phyloP scores from a whole-genome alignment of 441 rosid species.

The Euphorbia schlechtendalii region DNA sequence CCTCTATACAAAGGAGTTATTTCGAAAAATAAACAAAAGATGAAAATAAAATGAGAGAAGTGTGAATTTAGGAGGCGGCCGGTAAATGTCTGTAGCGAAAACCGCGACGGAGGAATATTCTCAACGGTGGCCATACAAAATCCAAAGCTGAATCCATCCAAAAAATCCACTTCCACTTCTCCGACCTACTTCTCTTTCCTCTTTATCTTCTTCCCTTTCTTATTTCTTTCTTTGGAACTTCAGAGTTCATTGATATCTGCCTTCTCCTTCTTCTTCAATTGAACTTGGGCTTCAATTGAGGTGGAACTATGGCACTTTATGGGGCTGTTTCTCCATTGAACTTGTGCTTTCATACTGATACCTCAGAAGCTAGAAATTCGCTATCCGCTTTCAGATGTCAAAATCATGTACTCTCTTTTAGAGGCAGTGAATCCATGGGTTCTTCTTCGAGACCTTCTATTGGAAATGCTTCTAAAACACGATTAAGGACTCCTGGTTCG shows the following conservation, averaged over 20 bases:
- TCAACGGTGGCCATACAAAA: conserved; percentile 1
- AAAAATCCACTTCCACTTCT: background rate
- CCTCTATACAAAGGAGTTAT: too few relatives aligned
- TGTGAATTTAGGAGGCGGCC: background rate
- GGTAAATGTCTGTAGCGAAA: too few relatives aligned
- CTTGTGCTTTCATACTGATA: conserved; percentile 22
- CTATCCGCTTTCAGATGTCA: conserved; percentile 4
- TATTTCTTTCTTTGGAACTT: background rate
- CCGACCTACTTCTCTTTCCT: too few relatives aligned
- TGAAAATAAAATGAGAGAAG: background rate
- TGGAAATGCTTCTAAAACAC: conserved; percentile 26
- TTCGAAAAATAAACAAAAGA: too few relatives aligned
- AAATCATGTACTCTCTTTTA: conserved; percentile 27
- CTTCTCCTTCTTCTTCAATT: too few relatives aligned
- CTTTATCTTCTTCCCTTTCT: background rate
- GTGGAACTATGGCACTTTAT: conserved; percentile 34
- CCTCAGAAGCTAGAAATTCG: conserved; percentile 2
- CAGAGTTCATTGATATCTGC: background rate
- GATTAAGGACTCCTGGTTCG: conserved; percentile 27
- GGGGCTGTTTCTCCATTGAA: conserved; percentile 50
- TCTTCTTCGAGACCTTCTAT: conserved; percentile 28
- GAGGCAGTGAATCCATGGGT: conserved; percentile 42
- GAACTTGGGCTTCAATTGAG: background rate
- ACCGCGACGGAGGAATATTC: background rate
- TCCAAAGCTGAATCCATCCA: background rate